A percentile compares a stretch with the other conserved stretches of the same genome.
phyloP scores from a whole-genome alignment of 2,329 filamentous ascomycete genomes.

The Phialocephala sp. region DNA sequence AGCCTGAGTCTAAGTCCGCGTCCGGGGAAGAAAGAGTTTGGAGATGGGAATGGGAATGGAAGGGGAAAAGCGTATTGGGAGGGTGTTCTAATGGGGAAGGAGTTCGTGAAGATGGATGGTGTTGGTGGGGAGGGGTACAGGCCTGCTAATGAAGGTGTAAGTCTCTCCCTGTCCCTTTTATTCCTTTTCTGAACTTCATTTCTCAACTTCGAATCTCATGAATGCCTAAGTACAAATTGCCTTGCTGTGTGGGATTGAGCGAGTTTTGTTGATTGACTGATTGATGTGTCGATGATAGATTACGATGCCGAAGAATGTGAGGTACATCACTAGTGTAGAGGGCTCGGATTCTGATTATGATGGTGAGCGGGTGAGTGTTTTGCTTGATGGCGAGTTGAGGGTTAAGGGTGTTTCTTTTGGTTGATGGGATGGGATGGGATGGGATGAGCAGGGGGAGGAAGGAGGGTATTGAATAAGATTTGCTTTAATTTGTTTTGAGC shows the following conservation, averaged over 20 bases:
- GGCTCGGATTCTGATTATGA: neutral
- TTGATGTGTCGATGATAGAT: neutral
- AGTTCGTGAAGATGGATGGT: neutral
- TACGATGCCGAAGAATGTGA: neutral
- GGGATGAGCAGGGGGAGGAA: neutral
- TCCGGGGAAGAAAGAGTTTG: too few relatives aligned
- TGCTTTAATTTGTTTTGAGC: too few relatives aligned
- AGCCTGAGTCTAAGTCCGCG: too few relatives aligned
- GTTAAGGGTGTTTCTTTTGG: neutral
- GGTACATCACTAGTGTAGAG: neutral
- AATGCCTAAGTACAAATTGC: neutral
- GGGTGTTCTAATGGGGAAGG: neutral
- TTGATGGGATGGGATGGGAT: neutral
- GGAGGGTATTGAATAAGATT: neutral
- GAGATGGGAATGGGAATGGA: neutral
- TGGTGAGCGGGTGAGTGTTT: neutral
- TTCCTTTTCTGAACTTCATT: neutral
- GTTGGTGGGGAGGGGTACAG: neutral
- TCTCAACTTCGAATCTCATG: neutral
- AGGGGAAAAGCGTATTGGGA: neutral
- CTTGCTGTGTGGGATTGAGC: neutral
- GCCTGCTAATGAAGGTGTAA: neutral
- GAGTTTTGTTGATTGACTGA: neutral
- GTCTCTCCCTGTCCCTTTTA: neutral
- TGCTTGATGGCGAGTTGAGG: neutral